Percentiles rank a stretch among this genome's conserved stretches.
phyloP scores from a whole-genome alignment of 2,329 filamentous ascomycete species.

The Verticillium isaacii region DNA sequence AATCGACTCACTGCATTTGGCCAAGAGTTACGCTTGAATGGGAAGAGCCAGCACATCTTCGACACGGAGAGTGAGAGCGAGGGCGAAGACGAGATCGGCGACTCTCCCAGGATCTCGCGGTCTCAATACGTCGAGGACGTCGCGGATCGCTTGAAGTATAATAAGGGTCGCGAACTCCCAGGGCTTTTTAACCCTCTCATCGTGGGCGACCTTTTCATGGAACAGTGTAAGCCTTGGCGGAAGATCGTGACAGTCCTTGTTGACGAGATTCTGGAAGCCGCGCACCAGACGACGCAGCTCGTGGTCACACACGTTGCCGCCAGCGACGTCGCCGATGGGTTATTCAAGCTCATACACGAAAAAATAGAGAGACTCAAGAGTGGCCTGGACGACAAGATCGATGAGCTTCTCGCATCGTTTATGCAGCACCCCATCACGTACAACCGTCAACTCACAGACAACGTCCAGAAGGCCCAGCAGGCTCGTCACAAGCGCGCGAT shows the following conservation, averaged over 20 bases:
- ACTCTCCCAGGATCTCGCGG: conserved; percentile 17
- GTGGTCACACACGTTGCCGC: background rate
- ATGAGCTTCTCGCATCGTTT: conserved; percentile 37
- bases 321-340: background rate
- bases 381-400: conserved; percentile 32
- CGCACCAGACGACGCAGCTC: background rate
- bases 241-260: conserved; percentile 40
- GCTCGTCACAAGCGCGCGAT: conserved; percentile 12
- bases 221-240: conserved; percentile 54
- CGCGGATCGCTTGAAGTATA: background rate
- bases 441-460: conserved; percentile 39
- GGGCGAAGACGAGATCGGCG: conserved; percentile 9
- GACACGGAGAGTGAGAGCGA: no score
- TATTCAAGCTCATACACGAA: background rate
- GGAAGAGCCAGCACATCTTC: conserved; percentile 32
- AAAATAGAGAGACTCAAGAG: conserved; percentile 29
- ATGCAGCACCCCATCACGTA: conserved; percentile 48
- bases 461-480: conserved; percentile 23
- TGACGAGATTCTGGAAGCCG: conserved; percentile 31
- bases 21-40: conserved; percentile 31
- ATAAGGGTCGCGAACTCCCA: conserved; percentile 43
- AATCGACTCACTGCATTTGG: conserved; percentile 43
- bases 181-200: conserved; percentile 57
- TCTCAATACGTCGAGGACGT: conserved; percentile 20
- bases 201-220: conserved; percentile 53